These are phyloP conservation scores for Gloeophyllum trabeum DNA, from an alignment of 768 basidiomycete species.

Conservation along the genomic window DNA sequence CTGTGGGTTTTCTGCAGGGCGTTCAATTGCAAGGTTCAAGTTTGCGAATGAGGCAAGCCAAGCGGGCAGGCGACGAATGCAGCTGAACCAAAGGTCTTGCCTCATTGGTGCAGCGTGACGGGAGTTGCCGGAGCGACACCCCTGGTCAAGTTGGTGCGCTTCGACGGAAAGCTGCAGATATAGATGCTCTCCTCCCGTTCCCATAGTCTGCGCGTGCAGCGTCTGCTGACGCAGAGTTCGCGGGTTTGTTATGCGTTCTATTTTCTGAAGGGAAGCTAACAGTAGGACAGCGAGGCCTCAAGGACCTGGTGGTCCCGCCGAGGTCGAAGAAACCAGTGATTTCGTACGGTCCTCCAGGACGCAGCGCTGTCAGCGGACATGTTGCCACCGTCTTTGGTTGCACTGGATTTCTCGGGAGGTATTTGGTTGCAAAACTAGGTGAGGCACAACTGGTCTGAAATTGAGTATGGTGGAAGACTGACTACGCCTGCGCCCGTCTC, in stretches of 20 bases:
- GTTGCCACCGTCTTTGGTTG: slow-evolving; percentile 95
- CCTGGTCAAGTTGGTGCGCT: too few relatives aligned
- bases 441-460: slow-evolving; percentile 13
- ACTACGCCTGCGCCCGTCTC: not conserved
- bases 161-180: too few relatives aligned
- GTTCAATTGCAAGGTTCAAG: too few relatives aligned
- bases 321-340: slow-evolving; percentile 48
- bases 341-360: slow-evolving; percentile 69
- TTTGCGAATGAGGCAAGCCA: too few relatives aligned
- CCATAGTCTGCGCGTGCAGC: not conserved
- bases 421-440: slow-evolving; percentile 92
- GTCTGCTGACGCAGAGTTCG: not conserved
- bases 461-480: not conserved
- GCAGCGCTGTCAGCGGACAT: slow-evolving; percentile 84
- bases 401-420: slow-evolving; percentile 91
- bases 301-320: slow-evolving; percentile 58
- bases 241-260: too few relatives aligned
- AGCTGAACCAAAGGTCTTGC: too few relatives aligned
- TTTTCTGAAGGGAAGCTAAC: slow-evolving; percentile 5
- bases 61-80: too few relatives aligned
- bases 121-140: too few relatives aligned
- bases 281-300: slow-evolving; percentile 56
- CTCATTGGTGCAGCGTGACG: too few relatives aligned
- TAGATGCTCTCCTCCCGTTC: not conserved
- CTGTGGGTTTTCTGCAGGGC: too few relatives aligned